phyloP scores from a whole-genome alignment of 2,329 filamentous ascomycete genomes.

The Diaporthe vexans region DNA sequence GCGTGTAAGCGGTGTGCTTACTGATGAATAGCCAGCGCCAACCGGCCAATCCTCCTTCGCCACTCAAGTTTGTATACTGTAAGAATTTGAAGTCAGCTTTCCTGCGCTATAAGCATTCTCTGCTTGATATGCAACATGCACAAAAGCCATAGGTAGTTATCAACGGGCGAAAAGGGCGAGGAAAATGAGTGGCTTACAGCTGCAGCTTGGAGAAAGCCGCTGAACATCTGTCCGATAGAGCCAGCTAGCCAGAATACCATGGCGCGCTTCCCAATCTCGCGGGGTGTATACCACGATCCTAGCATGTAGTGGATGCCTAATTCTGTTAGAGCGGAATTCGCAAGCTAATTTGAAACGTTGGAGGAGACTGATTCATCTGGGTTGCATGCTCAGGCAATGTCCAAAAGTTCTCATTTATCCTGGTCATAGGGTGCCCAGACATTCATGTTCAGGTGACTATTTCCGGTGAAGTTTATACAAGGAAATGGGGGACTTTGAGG shows the following conservation, averaged over 20 bases:
- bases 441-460: no score
- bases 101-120: neutral
- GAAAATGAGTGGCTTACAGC: constrained; percentile 41
- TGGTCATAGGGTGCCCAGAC: neutral
- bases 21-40: constrained; percentile 59
- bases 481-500: neutral
- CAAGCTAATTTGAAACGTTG: neutral
- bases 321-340: neutral
- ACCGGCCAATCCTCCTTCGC: constrained; percentile 59
- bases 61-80: constrained; percentile 53
- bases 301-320: constrained; percentile 56
- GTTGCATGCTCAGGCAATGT: neutral
- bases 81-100: neutral
- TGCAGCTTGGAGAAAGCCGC: constrained; percentile 68
- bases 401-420: neutral
- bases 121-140: neutral
- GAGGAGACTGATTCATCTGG: neutral
- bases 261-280: constrained; percentile 73
- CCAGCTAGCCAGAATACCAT: constrained; percentile 75
- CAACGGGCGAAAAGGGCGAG: neutral
- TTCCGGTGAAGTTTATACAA: neutral
- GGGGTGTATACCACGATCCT: constrained; percentile 70
- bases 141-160: neutral
- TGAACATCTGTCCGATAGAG: constrained; percentile 72
- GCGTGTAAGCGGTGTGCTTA: no score